Evolutionary conservation across 2,329 filamentous ascomycete species (phyloP), one percentile per base, ranked within the genome.

Genomic region (Diplodia intermedia): DNA sequence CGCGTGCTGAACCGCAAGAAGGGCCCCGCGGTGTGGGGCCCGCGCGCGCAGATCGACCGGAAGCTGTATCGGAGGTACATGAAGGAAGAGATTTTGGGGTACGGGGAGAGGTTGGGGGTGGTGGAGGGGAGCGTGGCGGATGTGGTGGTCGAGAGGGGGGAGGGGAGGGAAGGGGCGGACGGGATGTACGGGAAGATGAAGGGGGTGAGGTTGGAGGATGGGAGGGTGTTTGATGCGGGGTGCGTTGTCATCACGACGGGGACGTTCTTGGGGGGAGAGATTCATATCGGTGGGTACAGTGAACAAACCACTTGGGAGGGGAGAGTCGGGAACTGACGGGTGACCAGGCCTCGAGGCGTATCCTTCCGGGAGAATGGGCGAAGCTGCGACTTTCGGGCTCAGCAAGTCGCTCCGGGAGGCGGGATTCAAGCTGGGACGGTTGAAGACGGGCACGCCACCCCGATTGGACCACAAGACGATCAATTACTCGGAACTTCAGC

Each of bases 401-500:
- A 97, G 94, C 83, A 95, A 94, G 76, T 97, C 94, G 4, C 83
- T 99, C 52, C 87, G 86, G 69, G 91, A 94, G 65, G 94, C 94
- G 1, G 95, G 95, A 1, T 97, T 99, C 76, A 86, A 91, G 73
- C 82, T 99, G 18, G 95, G 95, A 33, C 88, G 95, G 69, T 80
- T 99, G 65, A 99, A 99, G 85, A 99, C 95, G 0, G 95, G 95
- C 15, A 99, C 95, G 5, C 95, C 95, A 8, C 95, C 95, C 26
- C 89, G 95, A 31, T 83, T 99, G 67, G 91, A 93, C 72, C 89
- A 87, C 70, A 89, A 88, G 67, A 92, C 91, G 47, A 97, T 99
- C 76, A 86, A 97, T 73, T 97, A 91, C 76, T 81, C 85, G 1
- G 79, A 84, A 0, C 82, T 98, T 4, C 88, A 94, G 67, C 81